Evolutionary conservation across 2,329 filamentous ascomycete genomes (phyloP), one percentile per base, ranked within the genome.

Genomic region (Nectriaceae sp.): DNA sequence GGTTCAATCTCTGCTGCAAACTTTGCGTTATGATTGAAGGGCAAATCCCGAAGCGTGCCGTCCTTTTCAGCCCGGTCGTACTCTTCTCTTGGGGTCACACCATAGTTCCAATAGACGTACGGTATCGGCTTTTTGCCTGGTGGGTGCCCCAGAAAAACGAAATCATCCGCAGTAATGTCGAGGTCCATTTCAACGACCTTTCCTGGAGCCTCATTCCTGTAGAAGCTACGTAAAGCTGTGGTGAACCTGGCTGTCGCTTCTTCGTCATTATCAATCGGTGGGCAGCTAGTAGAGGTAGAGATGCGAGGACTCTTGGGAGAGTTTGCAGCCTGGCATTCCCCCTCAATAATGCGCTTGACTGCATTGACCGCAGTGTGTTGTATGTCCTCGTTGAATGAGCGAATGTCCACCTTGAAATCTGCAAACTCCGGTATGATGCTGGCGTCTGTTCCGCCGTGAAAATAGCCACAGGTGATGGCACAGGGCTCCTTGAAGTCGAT

Each of bases 251-350:
- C n/a, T n/a, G n/a, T n/a, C n/a, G n/a, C n/a, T 8, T 18, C 16
- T n/a, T 36, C 41, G 18, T 44, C 41, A 20, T 44, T 44, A 5
- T 18, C 31, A 5, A 31, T 44, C 3, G 26, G 20, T 15, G 41
- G 41, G 11, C 21, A 21, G 31, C 36, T 20, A 6, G 18, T 15
- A 13, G 41, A 35, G 29, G 16, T 21, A 5, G 11, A 22, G 41
- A 44, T 21, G 8, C 35, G 20, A n/a, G 41, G 41, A 3, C 13
- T 31, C 4, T 67, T 57, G 0, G 70, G 66, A 0, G 71, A 71
- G 3, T 75, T 75, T 3, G 70, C 70, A 1, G 81, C 82, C 4
- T 64, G 48, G 20, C 76, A 76, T 54, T 87, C 83, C 0, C 78
- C 77, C 11, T 75, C 65, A 0, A 85, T 71, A 11, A 79, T 71